Conservation (phyloP, 2,329 filamentous ascomycete genomes). For the Apiospora aurea region DNA sequence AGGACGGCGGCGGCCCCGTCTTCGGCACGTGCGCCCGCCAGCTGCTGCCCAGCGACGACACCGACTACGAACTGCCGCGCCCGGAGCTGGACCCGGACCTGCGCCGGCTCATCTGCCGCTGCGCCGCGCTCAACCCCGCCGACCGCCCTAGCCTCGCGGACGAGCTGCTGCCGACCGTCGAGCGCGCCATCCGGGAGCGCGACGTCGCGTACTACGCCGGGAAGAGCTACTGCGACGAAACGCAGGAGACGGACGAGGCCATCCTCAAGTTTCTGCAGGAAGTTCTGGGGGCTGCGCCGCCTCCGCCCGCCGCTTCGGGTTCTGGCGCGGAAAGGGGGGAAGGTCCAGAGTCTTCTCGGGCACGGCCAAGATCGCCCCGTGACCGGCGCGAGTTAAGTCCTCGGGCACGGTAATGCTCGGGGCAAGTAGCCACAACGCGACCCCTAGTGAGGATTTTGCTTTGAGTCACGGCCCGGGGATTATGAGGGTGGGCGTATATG, state of each 20-base stretch:
- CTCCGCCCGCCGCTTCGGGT: background rate
- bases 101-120: background rate
- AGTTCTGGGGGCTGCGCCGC: background rate
- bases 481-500: too few relatives aligned
- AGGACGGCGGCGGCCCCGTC: background rate
- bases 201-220: background rate
- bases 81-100: conserved; percentile 4
- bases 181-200: background rate
- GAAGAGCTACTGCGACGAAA: background rate
- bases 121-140: background rate
- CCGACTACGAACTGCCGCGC: background rate
- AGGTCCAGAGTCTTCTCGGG: background rate
- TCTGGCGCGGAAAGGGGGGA: background rate
- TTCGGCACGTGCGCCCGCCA: background rate
- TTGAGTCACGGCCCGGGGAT: too few relatives aligned
- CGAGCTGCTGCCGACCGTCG: background rate
- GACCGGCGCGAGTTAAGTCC: background rate
- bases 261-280: background rate
- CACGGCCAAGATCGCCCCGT: background rate
- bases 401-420: too few relatives aligned
- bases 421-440: too few relatives aligned
- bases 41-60: background rate
- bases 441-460: too few relatives aligned
- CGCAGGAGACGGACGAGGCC: background rate
- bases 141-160: background rate